Percentiles rank a stretch among this genome's conserved stretches.
phyloP scores from a whole-genome alignment of 805 yeast species.

The Torulaspora gathmanii region DNA sequence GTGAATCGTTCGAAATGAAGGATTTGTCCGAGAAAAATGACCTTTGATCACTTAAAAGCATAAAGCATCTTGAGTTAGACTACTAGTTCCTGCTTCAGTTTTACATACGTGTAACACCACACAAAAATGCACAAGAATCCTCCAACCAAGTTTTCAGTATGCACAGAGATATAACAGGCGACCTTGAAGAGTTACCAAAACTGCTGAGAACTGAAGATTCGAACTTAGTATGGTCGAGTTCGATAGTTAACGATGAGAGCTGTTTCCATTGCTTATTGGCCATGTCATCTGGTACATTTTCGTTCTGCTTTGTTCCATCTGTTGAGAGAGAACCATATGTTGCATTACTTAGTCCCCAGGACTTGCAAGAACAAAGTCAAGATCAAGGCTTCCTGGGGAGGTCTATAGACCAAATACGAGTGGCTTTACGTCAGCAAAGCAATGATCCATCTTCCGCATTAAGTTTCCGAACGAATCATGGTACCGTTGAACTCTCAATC shows the following conservation, averaged over 20 bases:
- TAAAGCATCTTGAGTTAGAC: background rate
- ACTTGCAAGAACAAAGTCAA: slow-evolving; percentile 13
- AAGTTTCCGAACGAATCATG: slow-evolving; percentile 1
- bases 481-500: slow-evolving; percentile 2
- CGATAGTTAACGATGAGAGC: slow-evolving; percentile 2
- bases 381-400: slow-evolving; percentile 19
- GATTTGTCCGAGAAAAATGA: slow-evolving; percentile 27
- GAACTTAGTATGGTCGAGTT: slow-evolving; percentile 5
- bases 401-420: slow-evolving; percentile 9
- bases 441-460: background rate
- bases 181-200: background rate
- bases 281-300: background rate
- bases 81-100: background rate
- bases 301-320: slow-evolving; percentile 10
- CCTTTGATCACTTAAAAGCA: background rate
- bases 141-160: too few species aligned
- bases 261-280: slow-evolving; percentile 6
- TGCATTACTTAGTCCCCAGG: slow-evolving; percentile 3
- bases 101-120: too few species aligned
- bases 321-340: slow-evolving; percentile 8
- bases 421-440: slow-evolving; percentile 2
- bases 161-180: background rate
- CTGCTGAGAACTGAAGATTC: background rate
- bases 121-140: too few species aligned
- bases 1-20: slow-evolving; percentile 34